Percentiles rank a stretch among this genome's conserved stretches.
These are phyloP conservation scores for Pseudocercospora fijiensis DNA, from an alignment of 2,329 filamentous ascomycete genomes.

Conservation along the genomic window DNA sequence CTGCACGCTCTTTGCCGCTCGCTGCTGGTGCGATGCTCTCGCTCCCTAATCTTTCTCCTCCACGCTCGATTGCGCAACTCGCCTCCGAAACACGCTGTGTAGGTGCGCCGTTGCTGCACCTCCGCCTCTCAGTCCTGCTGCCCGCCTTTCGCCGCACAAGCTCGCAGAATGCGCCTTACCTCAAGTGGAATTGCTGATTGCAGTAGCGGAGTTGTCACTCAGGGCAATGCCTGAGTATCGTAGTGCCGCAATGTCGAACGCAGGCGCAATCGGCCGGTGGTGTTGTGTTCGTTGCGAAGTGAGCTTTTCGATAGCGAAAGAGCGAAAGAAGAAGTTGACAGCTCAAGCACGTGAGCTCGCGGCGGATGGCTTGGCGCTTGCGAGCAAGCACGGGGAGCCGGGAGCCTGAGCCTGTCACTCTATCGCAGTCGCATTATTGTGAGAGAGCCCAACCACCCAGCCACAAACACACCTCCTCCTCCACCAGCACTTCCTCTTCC, in stretches of 20 bases:
- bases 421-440: too few species aligned
- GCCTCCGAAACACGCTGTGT: neutral
- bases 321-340: neutral
- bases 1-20: conserved; percentile 15
- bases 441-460: neutral
- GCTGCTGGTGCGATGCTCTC: neutral
- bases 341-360: neutral
- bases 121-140: neutral
- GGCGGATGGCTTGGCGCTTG: neutral
- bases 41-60: neutral
- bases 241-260: neutral
- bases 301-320: neutral
- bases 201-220: neutral
- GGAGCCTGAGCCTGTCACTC: neutral
- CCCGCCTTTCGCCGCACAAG: neutral
- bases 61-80: neutral
- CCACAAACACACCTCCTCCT: neutral
- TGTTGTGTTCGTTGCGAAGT: neutral
- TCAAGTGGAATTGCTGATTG: neutral
- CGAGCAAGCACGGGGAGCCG: neutral
- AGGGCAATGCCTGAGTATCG: neutral
- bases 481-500: neutral
- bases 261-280: neutral
- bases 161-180: neutral
- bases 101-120: neutral